Base-by-base conservation (phyloP, 192 early-diverging fungal species). In the Coemansia brasiliensis region DNA sequence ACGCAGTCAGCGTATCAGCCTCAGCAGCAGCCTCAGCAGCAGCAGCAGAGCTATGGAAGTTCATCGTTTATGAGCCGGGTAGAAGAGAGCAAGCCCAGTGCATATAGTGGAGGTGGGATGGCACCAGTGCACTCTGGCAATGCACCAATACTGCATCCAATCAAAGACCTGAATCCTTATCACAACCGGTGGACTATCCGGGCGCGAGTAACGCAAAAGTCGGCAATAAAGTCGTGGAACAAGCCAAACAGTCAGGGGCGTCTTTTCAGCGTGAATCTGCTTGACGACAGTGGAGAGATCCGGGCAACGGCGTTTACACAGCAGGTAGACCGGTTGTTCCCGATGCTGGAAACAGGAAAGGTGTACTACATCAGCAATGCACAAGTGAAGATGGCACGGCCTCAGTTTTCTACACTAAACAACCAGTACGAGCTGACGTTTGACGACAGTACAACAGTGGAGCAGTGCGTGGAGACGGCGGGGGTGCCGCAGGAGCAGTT, bases 111-210 rank as follows among this genome's bases (percentile, higher is more conserved):
- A 20, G 53, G 25, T 11, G 40, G 24, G 25, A 48, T 55, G 20
- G 67, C 78, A 15, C 74, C 74, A 11, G 61, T 79, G 24, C 72
- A 81, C 50, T 67, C 55, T 39, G 70, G 74, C 17, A 22, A 65
- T 7, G 57, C 63, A 18, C 61, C 59, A 4, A 52, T 62, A 3
- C 26, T 71, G 61, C 67, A 71, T 27, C 75, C 87, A 21, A 92
- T 94, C 69, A 85, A 76, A 41, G 83, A 79, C 52, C 75, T 95
- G 55, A 93, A 86, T 57, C 94, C 94, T 39, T 95, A 95, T 80
- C 90, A 91, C 65, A 92, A 87, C 80, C 90, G 85, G 83, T 98
- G 94, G 94, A 95, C 92, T 11, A 98, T 99, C 67, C 86, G 89
- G 52, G 96, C 92, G 2, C 88, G 94, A 39, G 91, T 94, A 10